Evolutionary conservation across 2,329 filamentous ascomycete species (phyloP).

Genomic region (Xylaria sp.): DNA sequence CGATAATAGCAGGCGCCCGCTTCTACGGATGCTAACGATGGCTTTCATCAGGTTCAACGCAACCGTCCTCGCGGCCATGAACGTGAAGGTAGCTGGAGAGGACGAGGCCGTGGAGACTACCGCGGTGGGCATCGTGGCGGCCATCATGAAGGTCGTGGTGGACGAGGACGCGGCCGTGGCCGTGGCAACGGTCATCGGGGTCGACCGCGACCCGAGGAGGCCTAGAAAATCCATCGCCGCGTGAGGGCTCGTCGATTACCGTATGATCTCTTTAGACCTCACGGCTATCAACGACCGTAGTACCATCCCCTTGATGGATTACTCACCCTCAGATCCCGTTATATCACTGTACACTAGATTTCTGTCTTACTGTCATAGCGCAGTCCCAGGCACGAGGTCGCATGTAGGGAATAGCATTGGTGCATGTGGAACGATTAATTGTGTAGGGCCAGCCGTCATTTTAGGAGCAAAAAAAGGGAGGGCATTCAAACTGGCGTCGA

Average conservation of each 20-base stretch:
- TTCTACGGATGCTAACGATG: constrained; percentile 46
- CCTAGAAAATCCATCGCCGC: constrained; percentile 46
- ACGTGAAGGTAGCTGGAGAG: constrained; percentile 45
- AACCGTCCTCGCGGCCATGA: constrained; percentile 49
- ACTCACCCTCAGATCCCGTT: constrained; percentile 24
- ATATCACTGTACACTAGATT: constrained; percentile 39
- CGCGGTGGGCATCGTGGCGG: constrained; percentile 46
- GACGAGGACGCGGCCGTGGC: constrained; percentile 46
- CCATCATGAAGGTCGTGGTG: constrained; percentile 47
- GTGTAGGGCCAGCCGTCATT: constrained; percentile 39
- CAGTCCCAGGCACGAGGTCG: constrained; percentile 32
- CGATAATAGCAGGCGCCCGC: constrained; percentile 40
- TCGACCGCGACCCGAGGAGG: constrained; percentile 46
- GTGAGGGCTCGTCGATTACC: constrained; percentile 36
- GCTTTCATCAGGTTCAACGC: constrained; percentile 50
- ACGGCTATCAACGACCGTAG: constrained; percentile 29
- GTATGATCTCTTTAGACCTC: constrained; percentile 30
- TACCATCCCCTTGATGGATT: constrained; percentile 23
- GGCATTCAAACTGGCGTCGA: constrained; percentile 43
- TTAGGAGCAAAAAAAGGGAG: constrained; percentile 39
- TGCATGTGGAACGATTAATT: constrained; percentile 36
- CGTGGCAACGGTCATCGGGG: constrained; percentile 43
- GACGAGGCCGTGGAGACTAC: constrained; percentile 47
- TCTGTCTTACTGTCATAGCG: constrained; percentile 25
- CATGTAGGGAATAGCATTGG: constrained; percentile 35